These are phyloP conservation scores for Plenodomus tracheiphilus DNA, from an alignment of 2,329 filamentous ascomycete species.

Conservation along the genomic window DNA sequence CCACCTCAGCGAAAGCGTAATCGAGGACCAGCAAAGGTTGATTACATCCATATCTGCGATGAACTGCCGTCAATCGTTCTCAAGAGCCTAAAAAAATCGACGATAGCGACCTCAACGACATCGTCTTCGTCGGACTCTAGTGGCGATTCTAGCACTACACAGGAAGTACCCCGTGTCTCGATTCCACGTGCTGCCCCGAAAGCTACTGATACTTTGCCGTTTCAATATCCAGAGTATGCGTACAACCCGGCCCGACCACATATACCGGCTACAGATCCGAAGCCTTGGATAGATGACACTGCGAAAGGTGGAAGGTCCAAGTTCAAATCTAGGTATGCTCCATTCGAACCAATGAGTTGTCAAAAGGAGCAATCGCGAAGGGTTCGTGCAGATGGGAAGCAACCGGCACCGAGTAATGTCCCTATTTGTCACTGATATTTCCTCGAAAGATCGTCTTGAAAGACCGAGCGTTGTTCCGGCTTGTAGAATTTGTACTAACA, in stretches of 20 bases:
- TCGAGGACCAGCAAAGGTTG: conserved; percentile 5
- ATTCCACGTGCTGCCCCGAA: conserved; percentile 18
- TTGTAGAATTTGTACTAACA: not conserved
- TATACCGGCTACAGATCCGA: conserved; percentile 12
- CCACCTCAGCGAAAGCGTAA: not conserved
- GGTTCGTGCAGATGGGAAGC: conserved; percentile 14
- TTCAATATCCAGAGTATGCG: conserved; percentile 14
- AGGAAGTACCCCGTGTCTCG: conserved; percentile 24
- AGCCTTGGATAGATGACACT: conserved; percentile 14
- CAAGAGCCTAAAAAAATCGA: conserved; percentile 11
- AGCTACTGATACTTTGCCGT: conserved; percentile 4
- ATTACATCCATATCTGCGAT: conserved; percentile 28
- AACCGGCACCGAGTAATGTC: conserved; percentile 27
- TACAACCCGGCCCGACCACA: conserved; percentile 4
- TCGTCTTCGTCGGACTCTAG: conserved; percentile 13
- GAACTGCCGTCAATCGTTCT: conserved; percentile 22
- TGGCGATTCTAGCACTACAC: conserved; percentile 9
- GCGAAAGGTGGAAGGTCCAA: conserved; percentile 1
- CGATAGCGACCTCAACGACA: not conserved
- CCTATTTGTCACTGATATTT: conserved; percentile 8
- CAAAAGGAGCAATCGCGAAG: conserved; percentile 9
- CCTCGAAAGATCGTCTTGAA: not conserved
- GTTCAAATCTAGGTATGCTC: conserved; percentile 22
- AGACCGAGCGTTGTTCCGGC: not conserved
- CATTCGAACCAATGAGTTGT: conserved; percentile 10